Base-by-base conservation (phyloP, 2,329 filamentous ascomycete species). In the Sclerotinia nivalis region DNA sequence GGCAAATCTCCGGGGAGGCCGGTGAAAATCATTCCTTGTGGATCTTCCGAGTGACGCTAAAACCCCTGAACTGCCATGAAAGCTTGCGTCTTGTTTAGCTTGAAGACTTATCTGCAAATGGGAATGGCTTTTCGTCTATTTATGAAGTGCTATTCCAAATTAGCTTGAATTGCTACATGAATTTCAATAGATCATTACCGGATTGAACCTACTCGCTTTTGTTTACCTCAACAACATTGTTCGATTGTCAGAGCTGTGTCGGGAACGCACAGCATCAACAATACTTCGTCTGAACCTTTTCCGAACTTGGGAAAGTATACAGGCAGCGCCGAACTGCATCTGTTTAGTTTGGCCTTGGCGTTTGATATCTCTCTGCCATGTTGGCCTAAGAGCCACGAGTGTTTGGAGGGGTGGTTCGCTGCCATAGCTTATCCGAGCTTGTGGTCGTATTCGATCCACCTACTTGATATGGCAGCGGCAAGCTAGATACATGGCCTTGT, bases 201-300 rank as follows among this genome's bases (percentile, higher is more conserved):
- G 22, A 58, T 58, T 18, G 31, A 13, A 28, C 15, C 61, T 52
- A 13, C 47, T 40, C 47, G 61, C 47, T 52, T 40, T 13, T 49
- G 5, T 40, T 37, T 50, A 52, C 31, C n/a, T 52, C 61, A 34
- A 56, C 54, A 37, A 10, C 54, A 52, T 52, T 12, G 34, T 64
- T 52, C 4, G 18, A 62, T 64, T 64, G 47, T 64, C 61, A 52
- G 47, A 50, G 60, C 61, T 40, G 47, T 15, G 13, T 50, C 60
- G 45, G 60, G 60, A 64, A 64, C 31, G n/a, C 47, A 64, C 47
- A 64, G 61, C 47, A 52, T 40, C 60, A 40, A 50, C 47, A 62
- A 50, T 31, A 50, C 31, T 50, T 28, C 31, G 47, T 50, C 60
- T 52, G 45, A 25, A 50, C 37, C 45, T n/a, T 64, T 50, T 12